Evolutionary conservation across 352 stramenopile genomes (phyloP).

Genomic region (Globisporangium sylvaticum): DNA sequence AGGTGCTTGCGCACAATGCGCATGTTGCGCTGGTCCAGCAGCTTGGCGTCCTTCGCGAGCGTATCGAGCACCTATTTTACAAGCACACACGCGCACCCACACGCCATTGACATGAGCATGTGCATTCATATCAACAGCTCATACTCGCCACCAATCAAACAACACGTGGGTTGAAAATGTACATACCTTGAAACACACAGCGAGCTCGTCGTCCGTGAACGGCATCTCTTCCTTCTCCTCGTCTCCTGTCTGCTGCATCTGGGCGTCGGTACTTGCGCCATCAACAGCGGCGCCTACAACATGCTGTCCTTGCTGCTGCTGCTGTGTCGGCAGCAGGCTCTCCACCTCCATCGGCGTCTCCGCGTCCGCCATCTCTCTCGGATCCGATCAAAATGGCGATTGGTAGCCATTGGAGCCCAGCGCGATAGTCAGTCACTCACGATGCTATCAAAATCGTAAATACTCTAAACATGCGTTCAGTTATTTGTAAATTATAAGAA

Average conservation of each 20-base stretch:
- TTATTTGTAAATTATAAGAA: background rate
- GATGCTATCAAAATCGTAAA: background rate
- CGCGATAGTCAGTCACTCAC: background rate
- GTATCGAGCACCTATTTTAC: constrained; percentile 46
- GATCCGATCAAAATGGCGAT: constrained; percentile 9
- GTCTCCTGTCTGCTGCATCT: constrained; percentile 13
- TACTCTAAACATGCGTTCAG: background rate
- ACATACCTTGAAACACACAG: constrained; percentile 46
- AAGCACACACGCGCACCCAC: background rate
- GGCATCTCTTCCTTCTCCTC: constrained; percentile 45
- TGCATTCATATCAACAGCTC: background rate
- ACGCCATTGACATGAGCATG: background rate
- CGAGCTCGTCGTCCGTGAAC: constrained; percentile 68
- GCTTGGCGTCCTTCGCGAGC: constrained; percentile 39
- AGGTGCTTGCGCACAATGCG: constrained; percentile 76
- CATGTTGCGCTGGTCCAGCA: constrained; percentile 75
- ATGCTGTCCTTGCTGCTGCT: background rate
- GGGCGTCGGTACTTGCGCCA: background rate
- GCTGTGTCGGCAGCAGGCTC: constrained; percentile 21
- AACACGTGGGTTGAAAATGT: background rate
- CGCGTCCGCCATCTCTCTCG: constrained; percentile 15
- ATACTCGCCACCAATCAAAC: background rate
- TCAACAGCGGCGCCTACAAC: background rate
- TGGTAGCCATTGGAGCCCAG: constrained; percentile 11
- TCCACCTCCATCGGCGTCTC: constrained; percentile 32